Conservation (phyloP, 2,329 filamentous ascomycete genomes). For the Trichoderma lentiforme region DNA sequence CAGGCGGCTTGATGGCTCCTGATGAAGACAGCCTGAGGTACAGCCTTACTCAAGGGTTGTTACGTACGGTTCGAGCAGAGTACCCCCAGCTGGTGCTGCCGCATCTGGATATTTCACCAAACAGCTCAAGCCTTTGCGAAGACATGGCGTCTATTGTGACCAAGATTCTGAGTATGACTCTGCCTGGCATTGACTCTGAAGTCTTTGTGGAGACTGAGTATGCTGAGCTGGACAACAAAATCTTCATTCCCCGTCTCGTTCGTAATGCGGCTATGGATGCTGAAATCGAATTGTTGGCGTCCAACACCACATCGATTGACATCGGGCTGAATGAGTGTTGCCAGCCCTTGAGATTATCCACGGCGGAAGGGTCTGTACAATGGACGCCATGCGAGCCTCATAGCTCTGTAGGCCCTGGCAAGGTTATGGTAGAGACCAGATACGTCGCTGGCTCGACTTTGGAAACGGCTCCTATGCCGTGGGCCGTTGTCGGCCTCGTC, state of each 20-base stretch:
- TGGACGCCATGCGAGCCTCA: background rate
- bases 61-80: background rate
- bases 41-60: background rate
- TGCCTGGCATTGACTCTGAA: background rate
- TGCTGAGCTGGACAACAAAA: background rate
- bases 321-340: background rate
- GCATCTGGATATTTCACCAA: background rate
- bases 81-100: background rate
- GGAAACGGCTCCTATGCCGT: background rate
- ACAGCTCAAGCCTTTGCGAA: background rate
- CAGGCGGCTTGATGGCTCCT: background rate
- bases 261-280: background rate
- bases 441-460: background rate
- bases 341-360: background rate
- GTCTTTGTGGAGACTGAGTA: background rate
- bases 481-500: background rate
- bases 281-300: background rate
- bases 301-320: background rate
- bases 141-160: background rate
- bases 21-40: background rate
- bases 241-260: background rate
- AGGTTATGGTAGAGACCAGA: background rate
- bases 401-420: background rate
- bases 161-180: background rate
- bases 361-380: background rate